Percentiles rank a stretch among this genome's conserved stretches.
Conservation (phyloP, 1,284 basidiomycete species). For the Boletus holoroseus region DNA sequence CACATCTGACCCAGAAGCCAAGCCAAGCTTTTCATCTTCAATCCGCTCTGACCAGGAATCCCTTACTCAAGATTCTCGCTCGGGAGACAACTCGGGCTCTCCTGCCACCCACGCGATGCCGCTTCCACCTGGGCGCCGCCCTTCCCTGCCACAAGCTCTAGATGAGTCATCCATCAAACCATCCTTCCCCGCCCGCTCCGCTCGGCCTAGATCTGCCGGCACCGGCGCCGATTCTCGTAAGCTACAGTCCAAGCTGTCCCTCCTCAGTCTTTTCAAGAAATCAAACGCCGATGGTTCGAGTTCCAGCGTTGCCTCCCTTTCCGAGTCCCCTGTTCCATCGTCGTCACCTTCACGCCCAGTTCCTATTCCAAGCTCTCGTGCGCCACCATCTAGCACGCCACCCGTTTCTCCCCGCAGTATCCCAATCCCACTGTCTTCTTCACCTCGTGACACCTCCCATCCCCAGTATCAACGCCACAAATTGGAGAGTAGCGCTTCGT, state of each 20-base stretch:
- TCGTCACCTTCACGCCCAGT: constrained; percentile 24
- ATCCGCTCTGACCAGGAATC: constrained; percentile 18
- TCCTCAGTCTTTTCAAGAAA: constrained; percentile 46
- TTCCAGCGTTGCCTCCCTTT: constrained; percentile 31
- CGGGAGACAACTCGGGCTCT: constrained; percentile 1
- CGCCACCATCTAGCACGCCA: constrained; percentile 9
- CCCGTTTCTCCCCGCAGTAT: constrained; percentile 29
- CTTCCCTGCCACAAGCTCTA: constrained; percentile 37
- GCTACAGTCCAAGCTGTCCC: constrained; percentile 37
- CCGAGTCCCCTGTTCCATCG: constrained; percentile 24
- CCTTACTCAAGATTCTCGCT: constrained; percentile 7
- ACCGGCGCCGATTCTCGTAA: constrained; percentile 43
- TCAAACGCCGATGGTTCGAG: constrained; percentile 34
- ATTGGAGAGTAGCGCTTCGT: constrained; percentile 25
- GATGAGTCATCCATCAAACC: constrained; percentile 29
- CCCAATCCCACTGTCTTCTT: constrained; percentile 25
- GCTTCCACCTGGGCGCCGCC: constrained; percentile 27
- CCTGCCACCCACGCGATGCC: constrained; percentile 13
- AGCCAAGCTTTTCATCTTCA: constrained; percentile 4
- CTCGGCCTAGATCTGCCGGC: constrained; percentile 45
- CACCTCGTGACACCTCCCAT: constrained; percentile 27
- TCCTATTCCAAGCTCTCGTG: constrained; percentile 18
- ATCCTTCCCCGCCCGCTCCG: constrained; percentile 24
- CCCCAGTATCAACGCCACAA: constrained; percentile 23
- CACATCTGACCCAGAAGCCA: constrained; percentile 25